Evolutionary conservation across 2,329 filamentous ascomycete genomes (phyloP).

Genomic region (Cadophora malorum): DNA sequence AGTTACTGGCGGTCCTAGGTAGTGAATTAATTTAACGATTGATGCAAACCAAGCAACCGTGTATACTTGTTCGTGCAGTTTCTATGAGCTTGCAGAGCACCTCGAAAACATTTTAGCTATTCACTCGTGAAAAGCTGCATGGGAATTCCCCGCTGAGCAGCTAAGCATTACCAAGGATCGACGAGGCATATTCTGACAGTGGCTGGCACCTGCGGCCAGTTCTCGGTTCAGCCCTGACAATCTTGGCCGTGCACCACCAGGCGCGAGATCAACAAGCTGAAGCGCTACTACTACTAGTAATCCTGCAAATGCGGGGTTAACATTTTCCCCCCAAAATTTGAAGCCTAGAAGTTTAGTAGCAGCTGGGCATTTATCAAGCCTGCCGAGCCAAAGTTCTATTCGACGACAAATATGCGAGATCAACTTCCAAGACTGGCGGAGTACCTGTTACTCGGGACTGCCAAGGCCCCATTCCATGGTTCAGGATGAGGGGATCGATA

Average conservation of each 20-base stretch:
- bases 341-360: neutral
- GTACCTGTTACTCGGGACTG: neutral
- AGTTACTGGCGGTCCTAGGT: neutral
- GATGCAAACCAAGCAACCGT: too few relatives aligned
- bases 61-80: neutral
- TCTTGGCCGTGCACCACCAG: neutral
- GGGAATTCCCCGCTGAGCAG: neutral
- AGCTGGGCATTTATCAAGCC: neutral
- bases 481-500: neutral
- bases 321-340: neutral
- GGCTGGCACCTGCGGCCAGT: neutral
- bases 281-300: neutral
- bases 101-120: too few relatives aligned
- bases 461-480: neutral
- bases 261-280: neutral
- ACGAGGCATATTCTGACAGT: neutral
- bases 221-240: neutral
- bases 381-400: neutral
- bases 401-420: neutral
- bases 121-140: neutral
- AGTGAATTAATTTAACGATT: neutral
- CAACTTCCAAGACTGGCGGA: neutral
- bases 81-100: too few relatives aligned
- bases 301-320: neutral
- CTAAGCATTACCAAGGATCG: neutral